Evolutionary conservation across 805 yeast species (phyloP), one percentile per base, ranked within the genome.

Genomic region (Lipomyces yamanashiensis): DNA sequence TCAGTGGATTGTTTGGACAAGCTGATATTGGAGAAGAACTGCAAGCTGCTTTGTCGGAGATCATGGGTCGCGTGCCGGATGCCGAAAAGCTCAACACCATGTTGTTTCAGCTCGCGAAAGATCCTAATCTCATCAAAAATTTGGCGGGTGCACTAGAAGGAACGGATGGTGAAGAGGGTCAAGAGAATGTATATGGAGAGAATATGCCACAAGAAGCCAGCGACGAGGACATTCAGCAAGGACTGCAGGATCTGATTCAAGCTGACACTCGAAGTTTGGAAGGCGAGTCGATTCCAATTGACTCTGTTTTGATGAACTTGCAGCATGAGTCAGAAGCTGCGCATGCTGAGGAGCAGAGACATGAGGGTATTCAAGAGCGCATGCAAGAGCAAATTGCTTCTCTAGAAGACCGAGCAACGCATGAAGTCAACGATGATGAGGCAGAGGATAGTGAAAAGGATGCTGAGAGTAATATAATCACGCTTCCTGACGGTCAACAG

Each of bases 91-190:
- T 66, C 59, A 63, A 71, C 51, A 66, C 71, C 57, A 74, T 63
- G 68, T 72, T 67, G 61, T 71, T 64, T 51, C 67, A 67, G 54
- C 66, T 66, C 34, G 68, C 61, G 49, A 70, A 70, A 43, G 74
- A 72, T 48, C 73, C 74, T 36, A 65, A 65, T 19, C 52, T 71
- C 51, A 62, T 71, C 33, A 64, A 59, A 51, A 71, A 70, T 47
- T 54, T 72, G 19, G 67, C 67, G 5, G 56, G 55, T 19, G 58
- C 70, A 66, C 61, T 68, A n/a, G 68, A 69, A 37, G 50, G 62
- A 9, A 61, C 64, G 53, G 56, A 58, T 6, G 62, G 67, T 6
- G 67, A 66, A 28, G 67, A 54, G 9, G 62, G 19, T 17, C 40
- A 53, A n/a, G 23, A 36, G 13, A 41, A 23, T 8, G 41, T 7